A percentile compares a stretch with the other conserved stretches of the same genome.
These are phyloP conservation scores for bread wheat (Triticum aestivum) DNA, from an alignment of 176 grass and related monocot species.

Conservation along the genomic window DNA sequence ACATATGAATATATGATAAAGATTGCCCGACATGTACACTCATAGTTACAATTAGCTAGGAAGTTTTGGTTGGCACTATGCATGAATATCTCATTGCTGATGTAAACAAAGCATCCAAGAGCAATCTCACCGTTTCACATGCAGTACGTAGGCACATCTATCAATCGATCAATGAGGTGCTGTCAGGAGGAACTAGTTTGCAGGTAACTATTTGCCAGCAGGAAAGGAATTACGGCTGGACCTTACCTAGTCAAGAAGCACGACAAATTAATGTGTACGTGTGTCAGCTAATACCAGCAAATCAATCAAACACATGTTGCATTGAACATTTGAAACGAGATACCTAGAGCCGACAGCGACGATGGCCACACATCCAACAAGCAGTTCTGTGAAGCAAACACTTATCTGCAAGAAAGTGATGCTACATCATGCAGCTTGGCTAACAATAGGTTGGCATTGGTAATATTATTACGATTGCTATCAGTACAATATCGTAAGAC, in stretches of 20 bases:
- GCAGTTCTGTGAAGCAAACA: slow-evolving; percentile 1
- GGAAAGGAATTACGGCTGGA: not conserved
- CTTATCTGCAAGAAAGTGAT: not conserved
- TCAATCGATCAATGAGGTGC: not conserved
- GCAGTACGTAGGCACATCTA: not conserved
- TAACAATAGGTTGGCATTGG: not conserved
- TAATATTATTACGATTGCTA: not conserved
- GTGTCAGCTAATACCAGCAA: not conserved
- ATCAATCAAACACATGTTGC: slow-evolving; percentile 18
- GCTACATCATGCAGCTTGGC: not conserved
- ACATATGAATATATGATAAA: not conserved
- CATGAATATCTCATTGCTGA: not conserved
- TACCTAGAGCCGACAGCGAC: not conserved
- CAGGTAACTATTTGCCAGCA: not conserved
- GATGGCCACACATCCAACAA: not conserved
- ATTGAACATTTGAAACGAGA: not conserved
- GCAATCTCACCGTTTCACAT: not conserved
- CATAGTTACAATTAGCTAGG: not conserved
- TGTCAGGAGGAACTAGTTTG: not conserved
- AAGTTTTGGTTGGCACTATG: not conserved
- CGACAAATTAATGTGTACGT: not conserved
- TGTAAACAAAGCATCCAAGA: not conserved
- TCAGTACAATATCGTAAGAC: not conserved
- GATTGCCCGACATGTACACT: not conserved
- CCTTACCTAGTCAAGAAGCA: not conserved